Conservation (phyloP, 2,329 filamentous ascomycete genomes). For the Seiridium cupressi region DNA sequence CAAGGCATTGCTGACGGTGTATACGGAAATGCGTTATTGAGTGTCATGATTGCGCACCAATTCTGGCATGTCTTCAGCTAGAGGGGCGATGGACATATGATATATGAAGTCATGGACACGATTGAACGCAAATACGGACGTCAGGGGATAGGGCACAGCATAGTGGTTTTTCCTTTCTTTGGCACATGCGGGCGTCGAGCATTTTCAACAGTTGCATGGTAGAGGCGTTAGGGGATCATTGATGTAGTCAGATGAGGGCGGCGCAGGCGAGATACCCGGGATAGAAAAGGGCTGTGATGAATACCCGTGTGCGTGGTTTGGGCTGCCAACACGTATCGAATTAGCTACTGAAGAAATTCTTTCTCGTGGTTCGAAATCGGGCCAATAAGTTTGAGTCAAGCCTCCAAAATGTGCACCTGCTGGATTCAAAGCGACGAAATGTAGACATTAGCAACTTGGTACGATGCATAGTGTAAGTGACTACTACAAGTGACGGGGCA, state of each 20-base stretch:
- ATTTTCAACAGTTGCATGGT: not conserved
- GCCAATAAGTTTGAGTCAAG: no score
- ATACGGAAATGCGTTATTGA: conserved; percentile 26
- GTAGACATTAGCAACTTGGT: no score
- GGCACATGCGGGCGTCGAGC: not conserved
- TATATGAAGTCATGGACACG: not conserved
- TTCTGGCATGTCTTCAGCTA: conserved; percentile 27
- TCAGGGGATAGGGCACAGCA: not conserved
- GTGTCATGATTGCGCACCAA: conserved; percentile 26
- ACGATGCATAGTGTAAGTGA: no score
- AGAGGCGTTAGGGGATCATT: not conserved
- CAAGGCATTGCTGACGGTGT: conserved; percentile 15
- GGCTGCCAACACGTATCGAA: no score
- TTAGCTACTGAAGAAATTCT: no score
- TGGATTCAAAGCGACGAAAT: no score
- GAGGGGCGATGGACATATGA: not conserved
- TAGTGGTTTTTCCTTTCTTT: not conserved
- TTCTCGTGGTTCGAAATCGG: no score
- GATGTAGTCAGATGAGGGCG: not conserved
- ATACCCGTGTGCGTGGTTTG: no score
- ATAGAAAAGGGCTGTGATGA: no score
- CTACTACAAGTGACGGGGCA: no score
- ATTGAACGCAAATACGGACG: not conserved
- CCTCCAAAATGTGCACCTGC: no score
- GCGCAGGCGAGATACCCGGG: no score